These are phyloP conservation scores for Kockiozyma suomiensis DNA, from an alignment of 805 yeast genomes.

Conservation along the genomic window DNA sequence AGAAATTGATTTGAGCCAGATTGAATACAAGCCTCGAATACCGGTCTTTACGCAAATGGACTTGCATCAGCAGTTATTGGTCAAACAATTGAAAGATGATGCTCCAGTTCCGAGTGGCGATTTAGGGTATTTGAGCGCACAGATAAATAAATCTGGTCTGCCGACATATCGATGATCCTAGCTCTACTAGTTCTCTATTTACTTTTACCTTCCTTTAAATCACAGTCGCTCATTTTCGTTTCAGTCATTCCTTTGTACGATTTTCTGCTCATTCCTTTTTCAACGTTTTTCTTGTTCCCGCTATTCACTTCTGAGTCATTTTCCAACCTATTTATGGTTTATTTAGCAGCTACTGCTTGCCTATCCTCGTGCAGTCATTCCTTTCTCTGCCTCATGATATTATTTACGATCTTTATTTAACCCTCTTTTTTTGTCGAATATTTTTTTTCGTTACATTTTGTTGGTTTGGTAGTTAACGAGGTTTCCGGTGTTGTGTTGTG, in stretches of 20 bases:
- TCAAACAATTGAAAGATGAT: constrained; percentile 12
- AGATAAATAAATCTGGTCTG: constrained; percentile 22
- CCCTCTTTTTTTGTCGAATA: background rate
- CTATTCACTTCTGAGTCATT: constrained; percentile 1
- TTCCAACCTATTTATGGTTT: background rate
- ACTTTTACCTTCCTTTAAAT: background rate
- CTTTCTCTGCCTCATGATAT: background rate
- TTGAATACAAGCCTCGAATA: constrained; percentile 16
- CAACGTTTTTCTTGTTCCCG: background rate
- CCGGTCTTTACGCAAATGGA: constrained; percentile 32
- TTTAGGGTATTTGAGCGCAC: constrained; percentile 29
- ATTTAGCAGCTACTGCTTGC: background rate
- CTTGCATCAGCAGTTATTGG: constrained; percentile 14
- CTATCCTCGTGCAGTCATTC: background rate
- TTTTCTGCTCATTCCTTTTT: constrained; percentile 1
- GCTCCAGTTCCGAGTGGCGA: constrained; percentile 30
- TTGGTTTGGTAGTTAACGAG: background rate
- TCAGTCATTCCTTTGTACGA: constrained; percentile 13
- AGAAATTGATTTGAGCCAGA: constrained; percentile 9
- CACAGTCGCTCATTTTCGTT: background rate
- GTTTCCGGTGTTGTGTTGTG: background rate
- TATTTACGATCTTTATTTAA: background rate
- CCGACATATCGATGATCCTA: constrained; percentile 16
- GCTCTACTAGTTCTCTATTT: background rate
- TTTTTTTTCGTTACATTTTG: background rate